phyloP scores from a whole-genome alignment of 2,329 filamentous ascomycete genomes.

The Pezicula radicicola region DNA sequence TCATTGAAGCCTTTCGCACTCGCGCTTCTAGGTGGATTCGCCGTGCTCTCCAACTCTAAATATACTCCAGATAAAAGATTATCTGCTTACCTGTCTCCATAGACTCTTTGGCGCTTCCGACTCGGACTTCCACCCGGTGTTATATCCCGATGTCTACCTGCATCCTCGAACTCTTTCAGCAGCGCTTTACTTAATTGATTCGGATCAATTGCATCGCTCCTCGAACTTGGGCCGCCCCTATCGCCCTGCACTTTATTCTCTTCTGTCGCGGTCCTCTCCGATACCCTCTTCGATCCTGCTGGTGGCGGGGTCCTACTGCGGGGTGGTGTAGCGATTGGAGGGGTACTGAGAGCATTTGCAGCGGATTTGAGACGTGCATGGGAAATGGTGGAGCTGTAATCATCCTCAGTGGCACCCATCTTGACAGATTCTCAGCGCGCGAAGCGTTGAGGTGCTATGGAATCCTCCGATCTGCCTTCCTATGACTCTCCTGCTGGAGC shows the following conservation, averaged over 20 bases:
- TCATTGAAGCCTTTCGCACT: background rate
- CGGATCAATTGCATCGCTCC: conserved; percentile 40
- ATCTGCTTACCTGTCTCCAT: conserved; percentile 48
- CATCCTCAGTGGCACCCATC: conserved; percentile 25
- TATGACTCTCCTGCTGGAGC: background rate
- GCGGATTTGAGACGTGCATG: conserved; percentile 19
- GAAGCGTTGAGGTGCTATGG: background rate
- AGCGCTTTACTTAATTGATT: conserved; percentile 57
- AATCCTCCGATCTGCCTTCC: conserved; percentile 4
- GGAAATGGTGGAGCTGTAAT: conserved; percentile 17
- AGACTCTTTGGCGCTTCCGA: conserved; percentile 65
- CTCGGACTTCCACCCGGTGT: conserved; percentile 65
- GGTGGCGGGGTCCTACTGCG: conserved; percentile 27
- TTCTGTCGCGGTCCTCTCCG: conserved; percentile 22
- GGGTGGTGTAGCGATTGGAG: conserved; percentile 26
- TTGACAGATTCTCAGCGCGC: conserved; percentile 7
- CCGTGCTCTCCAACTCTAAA: background rate
- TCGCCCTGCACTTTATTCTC: conserved; percentile 14
- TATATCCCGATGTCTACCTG: conserved; percentile 53
- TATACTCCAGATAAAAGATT: background rate
- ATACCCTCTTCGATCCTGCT: conserved; percentile 23
- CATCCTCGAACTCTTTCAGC: conserved; percentile 55
- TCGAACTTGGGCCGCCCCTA: conserved; percentile 12
- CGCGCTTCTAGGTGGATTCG: background rate
- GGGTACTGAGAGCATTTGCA: conserved; percentile 22